Conservation (phyloP, 2,329 filamentous ascomycete genomes). For the Trichothecium roseum region DNA sequence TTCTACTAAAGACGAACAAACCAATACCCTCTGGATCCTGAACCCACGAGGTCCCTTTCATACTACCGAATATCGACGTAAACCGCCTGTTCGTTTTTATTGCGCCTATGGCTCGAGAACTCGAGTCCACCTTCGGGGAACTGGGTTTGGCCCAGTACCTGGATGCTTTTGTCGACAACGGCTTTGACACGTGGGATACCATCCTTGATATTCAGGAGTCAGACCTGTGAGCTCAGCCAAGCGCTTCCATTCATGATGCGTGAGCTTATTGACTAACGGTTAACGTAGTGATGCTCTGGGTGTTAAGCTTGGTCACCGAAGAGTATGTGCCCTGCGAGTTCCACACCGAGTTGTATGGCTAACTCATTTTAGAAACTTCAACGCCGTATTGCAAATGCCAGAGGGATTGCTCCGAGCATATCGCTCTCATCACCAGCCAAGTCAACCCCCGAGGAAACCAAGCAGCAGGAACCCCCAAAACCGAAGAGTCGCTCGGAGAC, state of each 20-base stretch:
- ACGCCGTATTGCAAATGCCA: slow-evolving; percentile 65
- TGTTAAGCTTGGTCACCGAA: slow-evolving; percentile 71
- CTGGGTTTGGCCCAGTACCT: slow-evolving; percentile 73
- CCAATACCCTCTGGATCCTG: too few species aligned
- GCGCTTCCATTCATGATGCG: neutral
- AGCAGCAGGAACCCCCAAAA: slow-evolving; percentile 21
- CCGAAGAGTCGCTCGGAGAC: slow-evolving; percentile 41
- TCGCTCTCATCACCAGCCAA: slow-evolving; percentile 39
- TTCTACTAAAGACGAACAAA: too few species aligned
- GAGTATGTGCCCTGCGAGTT: slow-evolving; percentile 39
- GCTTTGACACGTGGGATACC: slow-evolving; percentile 78
- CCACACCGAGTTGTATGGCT: slow-evolving; percentile 5
- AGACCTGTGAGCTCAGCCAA: slow-evolving; percentile 53
- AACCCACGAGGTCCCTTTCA: too few species aligned
- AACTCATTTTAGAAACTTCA: slow-evolving; percentile 61
- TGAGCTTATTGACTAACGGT: slow-evolving; percentile 10
- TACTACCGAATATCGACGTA: too few species aligned
- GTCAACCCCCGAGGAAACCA: slow-evolving; percentile 41
- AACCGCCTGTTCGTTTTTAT: too few species aligned
- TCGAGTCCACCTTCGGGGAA: slow-evolving; percentile 59
- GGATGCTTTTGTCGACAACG: slow-evolving; percentile 61
- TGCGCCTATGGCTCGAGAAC: slow-evolving; percentile 38
- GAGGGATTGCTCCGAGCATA: slow-evolving; percentile 48
- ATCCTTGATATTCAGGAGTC: slow-evolving; percentile 77
- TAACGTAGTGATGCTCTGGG: slow-evolving; percentile 55